Conservation (phyloP, 176 grass and related monocot species). For the Bolboschoenus planiculmis region DNA sequence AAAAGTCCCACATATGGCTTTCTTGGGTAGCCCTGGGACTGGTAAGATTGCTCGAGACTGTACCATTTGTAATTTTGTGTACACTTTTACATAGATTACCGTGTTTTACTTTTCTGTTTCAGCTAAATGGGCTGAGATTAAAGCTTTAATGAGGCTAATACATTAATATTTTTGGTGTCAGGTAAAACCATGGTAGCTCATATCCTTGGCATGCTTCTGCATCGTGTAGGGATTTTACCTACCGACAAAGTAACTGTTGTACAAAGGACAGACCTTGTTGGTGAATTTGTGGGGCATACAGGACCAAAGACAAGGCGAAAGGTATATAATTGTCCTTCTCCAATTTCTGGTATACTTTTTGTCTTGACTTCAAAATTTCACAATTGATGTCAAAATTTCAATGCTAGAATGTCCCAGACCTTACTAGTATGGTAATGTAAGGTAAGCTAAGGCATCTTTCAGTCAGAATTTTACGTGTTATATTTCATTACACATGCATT, state of each 20-base stretch:
- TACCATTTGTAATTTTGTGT: background rate
- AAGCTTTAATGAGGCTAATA: background rate
- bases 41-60: slow-evolving; percentile 32
- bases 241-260: slow-evolving; percentile 94
- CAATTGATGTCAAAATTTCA: background rate
- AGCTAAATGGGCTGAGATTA: background rate
- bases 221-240: slow-evolving; percentile 76
- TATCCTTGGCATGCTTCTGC: slow-evolving; percentile 85
- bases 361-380: background rate
- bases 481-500: background rate
- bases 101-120: background rate
- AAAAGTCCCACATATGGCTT: slow-evolving; percentile 90
- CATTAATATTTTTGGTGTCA: slow-evolving; percentile 40
- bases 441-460: background rate
- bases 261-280: slow-evolving; percentile 95
- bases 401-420: background rate
- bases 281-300: slow-evolving; percentile 97
- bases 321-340: slow-evolving; percentile 32
- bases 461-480: background rate
- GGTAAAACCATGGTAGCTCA: slow-evolving; percentile 99
- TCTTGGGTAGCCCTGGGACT: slow-evolving; percentile 95
- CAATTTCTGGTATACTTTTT: background rate
- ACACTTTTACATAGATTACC: background rate
- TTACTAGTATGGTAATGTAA: no score
- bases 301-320: slow-evolving; percentile 93